These are phyloP conservation scores for Trichomonas vaginalis DNA, from an alignment of 208 protist genomes.

Conservation along the genomic window DNA sequence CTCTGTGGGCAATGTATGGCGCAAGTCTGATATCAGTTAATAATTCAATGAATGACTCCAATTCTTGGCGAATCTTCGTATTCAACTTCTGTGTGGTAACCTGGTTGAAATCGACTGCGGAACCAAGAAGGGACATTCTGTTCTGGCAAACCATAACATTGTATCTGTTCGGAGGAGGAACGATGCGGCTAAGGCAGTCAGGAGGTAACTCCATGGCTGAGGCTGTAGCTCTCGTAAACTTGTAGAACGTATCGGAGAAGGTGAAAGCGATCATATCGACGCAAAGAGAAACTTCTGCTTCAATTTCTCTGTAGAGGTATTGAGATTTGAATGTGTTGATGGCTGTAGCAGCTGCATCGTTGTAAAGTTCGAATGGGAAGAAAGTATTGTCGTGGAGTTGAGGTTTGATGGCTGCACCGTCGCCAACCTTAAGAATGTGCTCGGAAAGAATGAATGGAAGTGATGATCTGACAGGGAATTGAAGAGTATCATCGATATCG, in stretches of 20 bases:
- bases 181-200: neutral
- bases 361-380: constrained; percentile 7
- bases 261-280: constrained; percentile 12
- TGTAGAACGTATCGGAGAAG: neutral
- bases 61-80: neutral
- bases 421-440: neutral
- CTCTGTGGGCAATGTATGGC: neutral
- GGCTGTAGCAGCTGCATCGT: neutral
- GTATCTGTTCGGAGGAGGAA: neutral
- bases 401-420: neutral
- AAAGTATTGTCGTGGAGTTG: neutral
- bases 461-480: neutral
- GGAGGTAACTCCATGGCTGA: neutral
- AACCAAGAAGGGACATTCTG: neutral
- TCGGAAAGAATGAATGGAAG: neutral
- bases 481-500: neutral
- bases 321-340: constrained; percentile 9
- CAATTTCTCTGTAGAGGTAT: neutral
- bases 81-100: neutral
- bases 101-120: neutral
- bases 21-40: neutral
- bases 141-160: neutral
- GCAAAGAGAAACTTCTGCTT: neutral
- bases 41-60: neutral
- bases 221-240: neutral